Conservation (phyloP, 176 grass and related monocot genomes). For the Zoysia pacifica region DNA sequence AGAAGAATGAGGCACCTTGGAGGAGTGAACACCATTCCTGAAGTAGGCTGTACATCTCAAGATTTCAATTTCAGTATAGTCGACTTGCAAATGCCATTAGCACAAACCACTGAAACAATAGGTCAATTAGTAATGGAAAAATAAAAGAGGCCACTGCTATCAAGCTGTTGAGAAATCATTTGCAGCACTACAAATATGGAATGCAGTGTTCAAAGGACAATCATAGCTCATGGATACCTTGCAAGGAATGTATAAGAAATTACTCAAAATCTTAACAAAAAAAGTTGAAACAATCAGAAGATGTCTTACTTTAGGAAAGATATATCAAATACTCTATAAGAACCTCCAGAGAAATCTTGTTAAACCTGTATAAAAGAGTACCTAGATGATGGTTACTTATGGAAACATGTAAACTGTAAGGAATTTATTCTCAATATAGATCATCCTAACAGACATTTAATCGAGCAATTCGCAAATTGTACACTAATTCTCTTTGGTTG, state of each 20-base stretch:
- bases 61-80: conserved; percentile 97
- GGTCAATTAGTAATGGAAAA: conserved; percentile 24
- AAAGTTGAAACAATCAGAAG: not conserved
- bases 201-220: conserved; percentile 2
- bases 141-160: conserved; percentile 7
- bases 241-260: not conserved
- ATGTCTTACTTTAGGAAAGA: not conserved
- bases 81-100: conserved; percentile 97
- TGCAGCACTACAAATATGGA: conserved; percentile 69
- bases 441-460: no score
- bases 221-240: not conserved
- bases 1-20: conserved; percentile 64
- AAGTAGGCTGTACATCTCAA: conserved; percentile 94
- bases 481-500: no score
- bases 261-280: not conserved
- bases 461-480: no score
- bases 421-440: no score
- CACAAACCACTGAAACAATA: conserved; percentile 83
- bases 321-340: no score
- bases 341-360: no score
- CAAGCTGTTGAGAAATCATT: conserved; percentile 39
- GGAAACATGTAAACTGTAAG: no score
- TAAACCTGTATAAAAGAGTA: no score
- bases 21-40: conserved; percentile 84
- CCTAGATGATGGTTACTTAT: no score